Conservation (phyloP, 2,329 filamentous ascomycete genomes). For the Nemania sp. region DNA sequence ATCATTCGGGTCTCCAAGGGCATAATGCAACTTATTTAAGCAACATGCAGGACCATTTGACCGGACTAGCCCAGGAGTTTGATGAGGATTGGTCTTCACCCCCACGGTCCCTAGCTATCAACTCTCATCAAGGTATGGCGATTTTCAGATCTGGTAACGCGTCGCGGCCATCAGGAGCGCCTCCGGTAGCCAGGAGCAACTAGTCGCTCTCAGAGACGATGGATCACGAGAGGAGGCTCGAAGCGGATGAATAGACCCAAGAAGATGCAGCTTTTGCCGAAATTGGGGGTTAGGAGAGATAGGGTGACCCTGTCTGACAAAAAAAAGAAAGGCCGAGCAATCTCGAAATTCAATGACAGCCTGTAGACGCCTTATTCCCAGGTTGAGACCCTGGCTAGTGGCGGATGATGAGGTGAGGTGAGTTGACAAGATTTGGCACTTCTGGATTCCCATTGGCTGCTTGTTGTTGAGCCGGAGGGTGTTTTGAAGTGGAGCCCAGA, state of each 20-base stretch:
- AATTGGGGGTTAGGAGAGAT: slow-evolving; percentile 40
- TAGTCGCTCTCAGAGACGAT: slow-evolving; percentile 41
- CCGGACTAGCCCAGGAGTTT: slow-evolving; percentile 38
- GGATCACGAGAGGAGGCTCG: slow-evolving; percentile 33
- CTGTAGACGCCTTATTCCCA: slow-evolving; percentile 48
- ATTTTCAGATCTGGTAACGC: slow-evolving; percentile 35
- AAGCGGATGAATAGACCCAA: slow-evolving; percentile 39
- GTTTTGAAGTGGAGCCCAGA: slow-evolving; percentile 42
- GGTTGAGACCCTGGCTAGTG: slow-evolving; percentile 49
- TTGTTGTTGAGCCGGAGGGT: slow-evolving; percentile 40
- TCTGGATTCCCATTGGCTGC: slow-evolving; percentile 44
- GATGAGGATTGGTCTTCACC: slow-evolving; percentile 36
- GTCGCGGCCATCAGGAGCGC: slow-evolving; percentile 40
- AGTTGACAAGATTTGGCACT: slow-evolving; percentile 44
- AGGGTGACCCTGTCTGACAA: slow-evolving; percentile 43
- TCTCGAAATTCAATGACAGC: slow-evolving; percentile 46
- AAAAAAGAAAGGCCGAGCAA: slow-evolving; percentile 40
- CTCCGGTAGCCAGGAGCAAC: slow-evolving; percentile 40
- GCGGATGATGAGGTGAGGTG: slow-evolving; percentile 50
- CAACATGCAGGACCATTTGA: slow-evolving; percentile 40
- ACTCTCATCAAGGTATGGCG: slow-evolving; percentile 36
- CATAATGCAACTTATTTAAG: slow-evolving; percentile 41
- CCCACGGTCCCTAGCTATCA: slow-evolving; percentile 30
- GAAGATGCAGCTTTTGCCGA: slow-evolving; percentile 43
- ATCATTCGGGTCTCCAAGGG: slow-evolving; percentile 31